A percentile compares a stretch with the other conserved stretches of the same genome.
Conservation (phyloP, 208 protist genomes). For the Acanthamoeba triangularis region DNA sequence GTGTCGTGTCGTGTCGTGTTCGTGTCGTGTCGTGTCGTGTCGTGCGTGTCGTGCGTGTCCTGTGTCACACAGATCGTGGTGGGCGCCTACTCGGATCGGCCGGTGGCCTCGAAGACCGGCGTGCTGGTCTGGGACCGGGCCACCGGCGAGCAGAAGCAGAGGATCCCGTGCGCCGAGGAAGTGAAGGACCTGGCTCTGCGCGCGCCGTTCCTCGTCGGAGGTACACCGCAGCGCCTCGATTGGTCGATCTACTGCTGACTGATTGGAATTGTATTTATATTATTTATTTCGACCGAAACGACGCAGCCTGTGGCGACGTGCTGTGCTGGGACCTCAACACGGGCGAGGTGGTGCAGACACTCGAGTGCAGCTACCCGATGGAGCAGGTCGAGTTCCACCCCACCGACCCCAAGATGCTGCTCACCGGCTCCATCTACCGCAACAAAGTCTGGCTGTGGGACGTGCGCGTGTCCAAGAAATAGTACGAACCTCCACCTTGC, state of each 20-base stretch:
- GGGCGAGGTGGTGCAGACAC: neutral
- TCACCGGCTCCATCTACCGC: slow-evolving; percentile 30
- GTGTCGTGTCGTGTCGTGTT: too few species aligned
- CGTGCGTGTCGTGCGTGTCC: too few species aligned
- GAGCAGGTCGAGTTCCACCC: neutral
- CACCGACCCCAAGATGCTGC: neutral
- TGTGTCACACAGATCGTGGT: neutral
- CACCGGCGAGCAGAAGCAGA: slow-evolving; percentile 27
- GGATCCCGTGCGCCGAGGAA: neutral
- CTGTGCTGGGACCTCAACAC: slow-evolving; percentile 22
- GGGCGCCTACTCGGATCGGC: neutral
- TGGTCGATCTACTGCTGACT: too few species aligned
- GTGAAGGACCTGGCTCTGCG: neutral
- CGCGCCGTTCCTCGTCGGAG: neutral
- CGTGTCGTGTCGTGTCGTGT: too few species aligned
- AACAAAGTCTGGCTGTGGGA: slow-evolving; percentile 1
- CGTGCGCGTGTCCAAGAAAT: neutral
- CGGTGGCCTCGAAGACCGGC: neutral
- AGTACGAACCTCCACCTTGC: neutral
- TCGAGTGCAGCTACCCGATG: neutral
- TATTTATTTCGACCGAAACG: too few species aligned
- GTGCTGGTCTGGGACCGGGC: neutral
- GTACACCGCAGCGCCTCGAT: neutral
- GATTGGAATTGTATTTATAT: too few species aligned
- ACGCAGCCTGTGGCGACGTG: neutral